Evolutionary conservation across 1,284 basidiomycete genomes (phyloP).

Genomic region (Irpex sp.): DNA sequence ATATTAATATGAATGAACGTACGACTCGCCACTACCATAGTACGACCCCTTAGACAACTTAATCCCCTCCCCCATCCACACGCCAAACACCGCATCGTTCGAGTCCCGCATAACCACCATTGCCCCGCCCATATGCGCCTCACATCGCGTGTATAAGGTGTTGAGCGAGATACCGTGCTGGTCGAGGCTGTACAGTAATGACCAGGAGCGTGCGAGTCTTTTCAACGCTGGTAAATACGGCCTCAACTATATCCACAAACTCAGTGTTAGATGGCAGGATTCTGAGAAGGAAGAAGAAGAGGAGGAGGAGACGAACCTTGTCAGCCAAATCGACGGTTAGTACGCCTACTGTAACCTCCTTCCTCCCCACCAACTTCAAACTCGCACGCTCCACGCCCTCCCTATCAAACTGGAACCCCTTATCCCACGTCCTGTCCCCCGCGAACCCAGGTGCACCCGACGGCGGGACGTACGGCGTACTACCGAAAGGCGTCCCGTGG

Average conservation of each 20-base stretch:
- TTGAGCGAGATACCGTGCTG: constrained; percentile 93
- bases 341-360: constrained; percentile 52
- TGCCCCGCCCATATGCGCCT: constrained; percentile 40
- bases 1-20: constrained; percentile 3
- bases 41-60: constrained; percentile 59
- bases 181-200: constrained; percentile 88
- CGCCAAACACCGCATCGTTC: constrained; percentile 69
- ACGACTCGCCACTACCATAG: constrained; percentile 87
- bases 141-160: constrained; percentile 78
- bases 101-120: constrained; percentile 62
- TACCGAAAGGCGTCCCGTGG: constrained; percentile 55
- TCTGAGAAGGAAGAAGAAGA: too few species aligned
- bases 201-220: constrained; percentile 80
- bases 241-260: constrained; percentile 49
- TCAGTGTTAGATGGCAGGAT: not conserved
- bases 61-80: constrained; percentile 77
- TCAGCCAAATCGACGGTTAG: constrained; percentile 54
- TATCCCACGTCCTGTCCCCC: constrained; percentile 40
- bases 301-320: constrained; percentile 35
- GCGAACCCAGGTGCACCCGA: constrained; percentile 78
- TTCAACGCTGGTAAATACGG: constrained; percentile 76
- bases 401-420: constrained; percentile 32
- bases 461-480: constrained; percentile 58
- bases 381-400: constrained; percentile 31
- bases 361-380: constrained; percentile 39